Base-by-base conservation (phyloP, 2,329 filamentous ascomycete species). In the Cytospora paraplurivora region DNA sequence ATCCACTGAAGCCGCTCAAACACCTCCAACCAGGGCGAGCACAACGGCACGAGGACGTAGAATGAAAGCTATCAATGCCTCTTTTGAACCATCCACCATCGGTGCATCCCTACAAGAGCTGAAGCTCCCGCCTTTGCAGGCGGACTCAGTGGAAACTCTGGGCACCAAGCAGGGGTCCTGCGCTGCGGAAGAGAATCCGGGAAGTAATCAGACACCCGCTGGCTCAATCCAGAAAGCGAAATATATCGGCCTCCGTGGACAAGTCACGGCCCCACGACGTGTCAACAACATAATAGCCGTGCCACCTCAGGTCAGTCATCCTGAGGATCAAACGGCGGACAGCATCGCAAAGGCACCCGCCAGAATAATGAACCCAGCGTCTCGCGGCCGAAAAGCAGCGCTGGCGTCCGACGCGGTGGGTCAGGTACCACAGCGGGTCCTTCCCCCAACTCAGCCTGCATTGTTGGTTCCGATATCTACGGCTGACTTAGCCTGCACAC, bases 331-430 rank as follows among this genome's bases (percentile, higher is more conserved):
- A 17, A 51, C 57, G 27, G 34, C 27, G 37, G 63, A 59, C n/a
- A 34, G 33, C 27, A 27, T 8, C 15, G 32, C 38, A 7, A 57
- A 52, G 27, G 7, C 58, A 13, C 19, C n/a, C 27, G 66, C 64
- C 12, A 67, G 66, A 51, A 73, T 81, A 49, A 67, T 64, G 8
- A 84, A 84, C 63, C 82, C 82, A 19, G 82, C 82, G 4, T 82
- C 79, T 12, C 75, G 82, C 68, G 82, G 82, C 37, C 81, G 75
- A 63, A 85, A 85, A 69, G 82, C 82, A 49, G 82, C 82, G 11
- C 76, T 78, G 58, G 80, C 78, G 65, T 78, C 81, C 58, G 77
- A 85, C 68, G 82, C 82, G 8, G 80, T 79, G 35, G 82, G 82
- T 17, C 76, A 78, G 62, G 73, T 76, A 32, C 82, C 82, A 11